phyloP scores from a whole-genome alignment of 306 rosid species.

The Pterocarpus macrocarpus region DNA sequence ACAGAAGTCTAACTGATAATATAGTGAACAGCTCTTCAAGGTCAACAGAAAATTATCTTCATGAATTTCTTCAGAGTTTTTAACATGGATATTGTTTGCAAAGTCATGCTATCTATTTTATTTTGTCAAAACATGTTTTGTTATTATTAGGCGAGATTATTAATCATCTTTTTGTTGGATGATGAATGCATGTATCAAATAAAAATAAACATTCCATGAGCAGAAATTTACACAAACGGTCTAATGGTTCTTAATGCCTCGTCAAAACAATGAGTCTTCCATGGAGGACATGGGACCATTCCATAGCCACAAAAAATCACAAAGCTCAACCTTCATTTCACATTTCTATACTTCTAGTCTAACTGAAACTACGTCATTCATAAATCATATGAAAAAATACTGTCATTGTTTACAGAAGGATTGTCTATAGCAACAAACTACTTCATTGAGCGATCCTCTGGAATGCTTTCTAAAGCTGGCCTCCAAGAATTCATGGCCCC shows the following conservation, averaged over 20 bases:
- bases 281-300: not conserved
- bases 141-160: not conserved
- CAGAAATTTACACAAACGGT: not conserved
- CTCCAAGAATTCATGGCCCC: constrained; percentile 56
- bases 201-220: not conserved
- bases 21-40: not conserved
- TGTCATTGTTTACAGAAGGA: constrained; percentile 27
- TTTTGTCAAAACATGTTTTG: not conserved
- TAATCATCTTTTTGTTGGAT: not conserved
- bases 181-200: not conserved
- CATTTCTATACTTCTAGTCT: constrained; percentile 18
- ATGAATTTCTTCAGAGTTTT: not conserved
- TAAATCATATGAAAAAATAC: constrained; percentile 27
- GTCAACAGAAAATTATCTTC: not conserved
- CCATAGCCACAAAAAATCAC: not conserved
- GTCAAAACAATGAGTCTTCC: not conserved
- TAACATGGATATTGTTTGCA: not conserved
- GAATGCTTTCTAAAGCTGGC: constrained; percentile 74
- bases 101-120: not conserved
- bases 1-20: not conserved
- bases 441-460: constrained; percentile 58
- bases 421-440: not conserved
- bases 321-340: constrained; percentile 10
- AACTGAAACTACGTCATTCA: constrained; percentile 33
- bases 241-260: not conserved